Conservation (phyloP, 2,329 filamentous ascomycete species). For the Trichophyton schoenleinii region DNA sequence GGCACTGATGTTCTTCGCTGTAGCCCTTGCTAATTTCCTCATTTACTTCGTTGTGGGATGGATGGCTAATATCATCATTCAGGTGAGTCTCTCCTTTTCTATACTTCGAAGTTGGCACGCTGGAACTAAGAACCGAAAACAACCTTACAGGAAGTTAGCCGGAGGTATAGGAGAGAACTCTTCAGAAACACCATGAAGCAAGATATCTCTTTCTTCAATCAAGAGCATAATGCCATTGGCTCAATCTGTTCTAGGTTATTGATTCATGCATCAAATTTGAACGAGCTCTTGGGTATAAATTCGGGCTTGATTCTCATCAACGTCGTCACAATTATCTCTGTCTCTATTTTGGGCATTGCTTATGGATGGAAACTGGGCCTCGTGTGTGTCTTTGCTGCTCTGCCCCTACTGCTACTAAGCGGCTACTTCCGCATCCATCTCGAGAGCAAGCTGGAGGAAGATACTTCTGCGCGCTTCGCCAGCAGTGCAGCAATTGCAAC, state of each 20-base stretch:
- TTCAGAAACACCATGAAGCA: slow-evolving; percentile 54
- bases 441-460: slow-evolving; percentile 47
- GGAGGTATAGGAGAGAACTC: slow-evolving; percentile 33
- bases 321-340: slow-evolving; percentile 53
- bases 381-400: slow-evolving; percentile 51
- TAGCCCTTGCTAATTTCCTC: slow-evolving; percentile 48
- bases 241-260: slow-evolving; percentile 67
- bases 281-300: slow-evolving; percentile 74
- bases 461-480: slow-evolving; percentile 40
- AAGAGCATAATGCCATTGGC: slow-evolving; percentile 59
- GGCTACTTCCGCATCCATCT: slow-evolving; percentile 56
- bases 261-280: slow-evolving; percentile 69
- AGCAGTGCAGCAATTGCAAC: slow-evolving; percentile 40
- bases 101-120: too few relatives aligned
- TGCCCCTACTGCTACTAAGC: slow-evolving; percentile 56
- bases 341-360: slow-evolving; percentile 56
- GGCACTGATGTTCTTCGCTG: slow-evolving; percentile 48
- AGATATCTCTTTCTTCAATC: slow-evolving; percentile 51
- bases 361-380: slow-evolving; percentile 67
- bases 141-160: slow-evolving; percentile 47
- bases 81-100: slow-evolving; percentile 51
- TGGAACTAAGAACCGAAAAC: slow-evolving; percentile 39
- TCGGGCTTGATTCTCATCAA: slow-evolving; percentile 77
- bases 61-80: slow-evolving; percentile 52
- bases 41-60: slow-evolving; percentile 49